Base-by-base conservation (phyloP, 768 basidiomycete species). In the Mrakia hoshinonis region DNA sequence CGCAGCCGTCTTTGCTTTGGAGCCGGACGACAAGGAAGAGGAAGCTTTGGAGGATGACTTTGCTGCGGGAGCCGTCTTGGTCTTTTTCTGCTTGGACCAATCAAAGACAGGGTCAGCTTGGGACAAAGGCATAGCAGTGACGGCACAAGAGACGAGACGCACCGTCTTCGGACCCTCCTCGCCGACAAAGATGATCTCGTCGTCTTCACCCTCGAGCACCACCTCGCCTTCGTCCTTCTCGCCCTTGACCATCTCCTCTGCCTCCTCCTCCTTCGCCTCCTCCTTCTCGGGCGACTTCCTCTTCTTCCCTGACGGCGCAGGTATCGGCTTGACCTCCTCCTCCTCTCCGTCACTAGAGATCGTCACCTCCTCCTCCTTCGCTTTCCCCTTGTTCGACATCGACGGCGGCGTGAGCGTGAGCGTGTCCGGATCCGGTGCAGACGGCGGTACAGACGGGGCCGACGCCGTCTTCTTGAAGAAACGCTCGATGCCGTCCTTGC, bases 401-500 rank as follows among this genome's bases (percentile, higher is more conserved):
- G 78, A 77, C 7, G 43, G 15, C 43, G 43, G 15, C 15, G 43
- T 43, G 43, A 43, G 15, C 15, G n/a, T n/a, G n/a, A n/a, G n/a
- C n/a, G n/a, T n/a, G n/a, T n/a, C n/a, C n/a, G n/a, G n/a, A n/a
- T n/a, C n/a, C n/a, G 43, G 43, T 15, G 6, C 15, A 43, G 43
- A 15, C 43, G 43, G 43, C 6, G 43, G 43, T 7, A 15, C 43
- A 43, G 43, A 43, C 43, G 43, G 15, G 43, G 15, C 43, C 9
- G 55, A 4, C 29, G 31, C 58, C 4, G 58, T 22, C 67, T 79
- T 79, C 47, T 74, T 75, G 74, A 81, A 81, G 75, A 81, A 79
- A 24, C 76, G 75, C 39, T 80, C 78, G 67, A 81, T 95, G 9
- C 93, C 92, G 75, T 94, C 93, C 76, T 89, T 89, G 26, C 93